Conservation (phyloP, 116 monocot genomes). For the Phalaenopsis hybrid region DNA sequence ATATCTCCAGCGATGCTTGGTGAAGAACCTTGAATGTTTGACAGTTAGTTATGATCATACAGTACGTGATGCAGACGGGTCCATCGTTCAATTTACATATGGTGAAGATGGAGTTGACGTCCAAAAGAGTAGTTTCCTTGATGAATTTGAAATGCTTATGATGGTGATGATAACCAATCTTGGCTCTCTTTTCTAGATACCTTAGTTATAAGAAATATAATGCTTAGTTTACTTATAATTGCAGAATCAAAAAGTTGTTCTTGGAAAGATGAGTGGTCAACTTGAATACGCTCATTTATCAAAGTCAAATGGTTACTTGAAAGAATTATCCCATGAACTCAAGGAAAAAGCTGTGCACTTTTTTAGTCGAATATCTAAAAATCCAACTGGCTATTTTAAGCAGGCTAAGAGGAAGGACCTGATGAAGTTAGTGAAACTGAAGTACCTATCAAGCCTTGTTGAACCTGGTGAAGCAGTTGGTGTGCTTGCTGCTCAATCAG, state of each 20-base stretch:
- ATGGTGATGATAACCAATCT: slow-evolving; percentile 30
- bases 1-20: slow-evolving; percentile 83
- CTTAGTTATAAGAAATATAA: background rate
- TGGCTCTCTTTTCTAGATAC: background rate
- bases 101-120: slow-evolving; percentile 98
- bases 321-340: slow-evolving; percentile 45
- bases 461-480: slow-evolving; percentile 96
- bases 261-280: slow-evolving; percentile 29
- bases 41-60: slow-evolving; percentile 85
- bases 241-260: slow-evolving; percentile 63
- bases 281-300: slow-evolving; percentile 23
- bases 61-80: slow-evolving; percentile 92
- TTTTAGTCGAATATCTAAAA: slow-evolving; percentile 17
- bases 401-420: slow-evolving; percentile 46
- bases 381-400: slow-evolving; percentile 11
- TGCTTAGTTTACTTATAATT: background rate
- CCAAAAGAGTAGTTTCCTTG: slow-evolving; percentile 70
- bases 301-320: slow-evolving; percentile 43
- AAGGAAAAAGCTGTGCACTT: slow-evolving; percentile 32
- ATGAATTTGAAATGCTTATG: slow-evolving; percentile 47
- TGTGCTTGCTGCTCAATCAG: slow-evolving; percentile 86
- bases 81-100: slow-evolving; percentile 79
- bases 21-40: slow-evolving; percentile 85
- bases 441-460: slow-evolving; percentile 78
- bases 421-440: slow-evolving; percentile 61